A percentile compares a stretch with the other conserved stretches of the same genome.
Evolutionary conservation across 2,329 filamentous ascomycete species (phyloP).

Genomic region (Colletotrichum filicis): DNA sequence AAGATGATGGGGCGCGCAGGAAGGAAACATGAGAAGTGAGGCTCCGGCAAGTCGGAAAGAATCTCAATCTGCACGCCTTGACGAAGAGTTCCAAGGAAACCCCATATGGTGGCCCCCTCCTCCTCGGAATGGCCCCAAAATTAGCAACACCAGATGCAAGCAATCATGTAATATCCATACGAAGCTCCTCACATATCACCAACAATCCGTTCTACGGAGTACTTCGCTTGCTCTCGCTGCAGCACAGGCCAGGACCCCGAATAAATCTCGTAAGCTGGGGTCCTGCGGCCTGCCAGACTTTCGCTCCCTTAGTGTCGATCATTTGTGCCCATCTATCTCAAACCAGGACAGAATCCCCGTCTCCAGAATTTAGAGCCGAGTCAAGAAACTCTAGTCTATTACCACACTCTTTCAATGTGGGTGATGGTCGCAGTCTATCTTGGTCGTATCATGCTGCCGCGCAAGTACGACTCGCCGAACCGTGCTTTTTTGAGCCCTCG

Average conservation of each 20-base stretch:
- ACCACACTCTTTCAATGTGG: not conserved
- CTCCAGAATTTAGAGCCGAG: constrained; percentile 9
- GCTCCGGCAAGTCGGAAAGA: not conserved
- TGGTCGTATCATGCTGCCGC: not conserved
- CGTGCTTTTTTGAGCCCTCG: not conserved
- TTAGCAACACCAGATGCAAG: not conserved
- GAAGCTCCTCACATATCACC: not conserved
- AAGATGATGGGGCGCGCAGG: not conserved
- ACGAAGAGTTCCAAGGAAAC: not conserved
- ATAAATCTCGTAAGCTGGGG: not conserved
- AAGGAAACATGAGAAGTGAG: not conserved
- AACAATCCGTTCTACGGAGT: not conserved
- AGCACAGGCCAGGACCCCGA: not conserved
- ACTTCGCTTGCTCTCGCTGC: not conserved
- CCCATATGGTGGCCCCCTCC: not conserved
- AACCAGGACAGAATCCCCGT: not conserved
- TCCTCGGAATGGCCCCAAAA: not conserved
- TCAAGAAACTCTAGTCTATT: not conserved
- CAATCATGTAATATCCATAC: not conserved
- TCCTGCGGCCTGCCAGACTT: not conserved
- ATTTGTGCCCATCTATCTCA: not conserved
- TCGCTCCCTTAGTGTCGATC: not conserved
- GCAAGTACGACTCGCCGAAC: not conserved
- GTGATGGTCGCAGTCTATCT: not conserved
- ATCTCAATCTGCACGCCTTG: not conserved